Evolutionary conservation across 192 early-diverging fungal genomes (phyloP).

Genomic region (Phycomyces nitens): DNA sequence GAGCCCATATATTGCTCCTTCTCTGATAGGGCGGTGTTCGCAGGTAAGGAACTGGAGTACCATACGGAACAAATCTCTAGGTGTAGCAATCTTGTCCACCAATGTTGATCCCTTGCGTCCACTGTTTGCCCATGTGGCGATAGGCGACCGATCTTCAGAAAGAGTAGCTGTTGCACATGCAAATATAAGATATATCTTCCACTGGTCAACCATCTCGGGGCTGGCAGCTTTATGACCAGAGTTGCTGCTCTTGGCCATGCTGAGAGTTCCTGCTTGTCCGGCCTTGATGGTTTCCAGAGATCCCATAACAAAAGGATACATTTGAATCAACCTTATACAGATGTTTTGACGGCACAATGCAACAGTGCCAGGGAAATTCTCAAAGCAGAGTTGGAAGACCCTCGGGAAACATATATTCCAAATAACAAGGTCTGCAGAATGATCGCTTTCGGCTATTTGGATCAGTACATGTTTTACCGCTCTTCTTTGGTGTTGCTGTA

Average conservation of each 20-base stretch:
- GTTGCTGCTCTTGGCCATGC: slow-evolving; percentile 38
- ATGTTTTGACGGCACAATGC: slow-evolving; percentile 54
- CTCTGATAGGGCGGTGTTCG: slow-evolving; percentile 63
- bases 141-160: slow-evolving; percentile 35
- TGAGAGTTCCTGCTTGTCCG: slow-evolving; percentile 46
- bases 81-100: slow-evolving; percentile 45
- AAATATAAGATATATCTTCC: slow-evolving; percentile 69
- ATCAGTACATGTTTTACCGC: slow-evolving; percentile 51
- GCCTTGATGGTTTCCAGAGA: slow-evolving; percentile 49
- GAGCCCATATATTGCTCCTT: slow-evolving; percentile 61
- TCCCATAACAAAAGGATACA: slow-evolving; percentile 57
- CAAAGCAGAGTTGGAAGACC: slow-evolving; percentile 58
- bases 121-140: slow-evolving; percentile 30
- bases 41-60: slow-evolving; percentile 62
- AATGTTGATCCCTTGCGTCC: slow-evolving; percentile 43
- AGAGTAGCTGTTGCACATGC: slow-evolving; percentile 63
- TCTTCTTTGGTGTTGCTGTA: slow-evolving; percentile 51
- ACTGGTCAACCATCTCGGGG: slow-evolving; percentile 69
- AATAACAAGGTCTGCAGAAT: slow-evolving; percentile 50
- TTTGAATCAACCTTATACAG: slow-evolving; percentile 54
- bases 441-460: slow-evolving; percentile 56
- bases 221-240: slow-evolving; percentile 43
- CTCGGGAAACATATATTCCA: slow-evolving; percentile 71
- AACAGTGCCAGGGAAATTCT: slow-evolving; percentile 44
- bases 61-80: slow-evolving; percentile 62